Conservation (phyloP, 1,284 basidiomycete species). For the Paramarasmius palmivorus region DNA sequence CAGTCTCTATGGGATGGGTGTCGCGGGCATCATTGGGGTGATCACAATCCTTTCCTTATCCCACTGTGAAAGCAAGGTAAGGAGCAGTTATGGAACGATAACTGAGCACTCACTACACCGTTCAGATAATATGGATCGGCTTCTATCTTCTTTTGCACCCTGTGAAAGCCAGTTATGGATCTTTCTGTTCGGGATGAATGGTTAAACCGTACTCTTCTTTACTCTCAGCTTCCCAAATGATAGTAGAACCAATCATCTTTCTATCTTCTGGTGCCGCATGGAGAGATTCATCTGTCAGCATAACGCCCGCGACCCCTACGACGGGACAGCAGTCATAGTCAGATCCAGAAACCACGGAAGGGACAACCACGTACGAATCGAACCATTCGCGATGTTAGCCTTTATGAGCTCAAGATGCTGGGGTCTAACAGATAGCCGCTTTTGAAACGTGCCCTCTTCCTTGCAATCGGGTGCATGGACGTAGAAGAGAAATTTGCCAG, state of each 20-base stretch:
- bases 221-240: conserved; percentile 38
- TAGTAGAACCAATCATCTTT: conserved; percentile 42
- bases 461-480: conserved; percentile 28
- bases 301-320: conserved; percentile 37
- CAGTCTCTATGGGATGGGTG: conserved; percentile 12
- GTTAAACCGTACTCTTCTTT: conserved; percentile 37
- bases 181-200: conserved; percentile 29
- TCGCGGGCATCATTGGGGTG: conserved; percentile 13
- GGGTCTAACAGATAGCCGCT: conserved; percentile 46
- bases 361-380: conserved; percentile 41
- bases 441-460: conserved; percentile 46
- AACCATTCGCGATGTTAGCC: conserved; percentile 38
- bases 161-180: conserved; percentile 48
- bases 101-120: conserved; percentile 46
- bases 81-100: neutral
- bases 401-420: conserved; percentile 44
- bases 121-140: conserved; percentile 56
- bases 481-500: conserved; percentile 26
- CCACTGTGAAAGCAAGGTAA: conserved; percentile 27
- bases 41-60: conserved; percentile 37
- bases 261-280: conserved; percentile 33
- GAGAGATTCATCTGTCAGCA: conserved; percentile 39
- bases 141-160: conserved; percentile 46
- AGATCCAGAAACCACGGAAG: neutral
- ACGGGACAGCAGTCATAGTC: neutral